These are phyloP conservation scores for Rhytidiadelphus loreus DNA, from an alignment of 225 moss, liverwort and hornwort species.

Conservation along the genomic window DNA sequence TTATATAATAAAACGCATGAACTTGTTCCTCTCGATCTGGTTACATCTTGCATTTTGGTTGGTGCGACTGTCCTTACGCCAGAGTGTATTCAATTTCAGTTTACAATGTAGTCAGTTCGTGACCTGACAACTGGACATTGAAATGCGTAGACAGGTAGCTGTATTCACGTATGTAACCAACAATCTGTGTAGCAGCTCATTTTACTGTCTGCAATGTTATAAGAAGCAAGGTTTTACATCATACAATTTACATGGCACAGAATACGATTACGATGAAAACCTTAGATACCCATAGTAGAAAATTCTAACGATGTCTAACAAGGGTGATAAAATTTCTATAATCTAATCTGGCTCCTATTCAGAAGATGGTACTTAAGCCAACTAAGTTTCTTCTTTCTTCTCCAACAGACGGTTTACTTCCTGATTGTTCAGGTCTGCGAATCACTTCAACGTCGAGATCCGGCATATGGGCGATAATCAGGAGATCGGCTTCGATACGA, in stretches of 20 bases:
- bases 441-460: constrained; percentile 58
- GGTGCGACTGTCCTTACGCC: neutral
- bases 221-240: neutral
- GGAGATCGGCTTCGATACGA: constrained; percentile 92
- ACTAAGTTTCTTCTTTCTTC: neutral
- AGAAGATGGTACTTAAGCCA: neutral
- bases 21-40: neutral
- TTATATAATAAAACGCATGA: neutral
- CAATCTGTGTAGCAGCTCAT: neutral
- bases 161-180: neutral
- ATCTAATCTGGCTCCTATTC: neutral
- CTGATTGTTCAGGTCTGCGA: neutral
- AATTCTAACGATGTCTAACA: neutral
- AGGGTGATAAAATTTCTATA: neutral
- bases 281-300: neutral
- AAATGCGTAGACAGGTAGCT: neutral
- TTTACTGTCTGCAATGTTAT: neutral
- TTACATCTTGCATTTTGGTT: neutral
- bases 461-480: constrained; percentile 93
- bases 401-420: neutral
- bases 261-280: neutral
- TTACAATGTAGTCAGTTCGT: neutral
- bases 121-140: neutral
- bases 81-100: neutral
- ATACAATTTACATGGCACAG: constrained; percentile 13